These are phyloP conservation scores for Pistacia atlantica DNA, from an alignment of 345 rosid species.

Conservation along the genomic window DNA sequence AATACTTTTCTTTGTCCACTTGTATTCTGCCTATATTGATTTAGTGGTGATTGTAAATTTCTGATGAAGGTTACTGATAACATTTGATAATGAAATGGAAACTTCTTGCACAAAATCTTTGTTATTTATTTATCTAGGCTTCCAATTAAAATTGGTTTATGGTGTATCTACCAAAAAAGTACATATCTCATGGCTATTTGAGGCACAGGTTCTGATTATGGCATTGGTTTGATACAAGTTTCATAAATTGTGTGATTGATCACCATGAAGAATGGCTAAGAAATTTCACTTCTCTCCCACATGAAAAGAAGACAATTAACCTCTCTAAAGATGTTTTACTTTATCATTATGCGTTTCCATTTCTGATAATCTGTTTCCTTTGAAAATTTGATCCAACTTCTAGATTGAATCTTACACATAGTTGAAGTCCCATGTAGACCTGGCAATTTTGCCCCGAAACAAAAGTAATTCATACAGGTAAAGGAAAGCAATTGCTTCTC, in stretches of 20 bases:
- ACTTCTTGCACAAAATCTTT: conserved; percentile 6
- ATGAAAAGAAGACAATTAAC: neutral
- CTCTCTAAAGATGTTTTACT: too few species aligned
- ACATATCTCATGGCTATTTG: too few species aligned
- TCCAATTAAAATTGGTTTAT: too few species aligned
- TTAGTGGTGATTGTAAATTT: neutral
- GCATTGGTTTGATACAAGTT: neutral
- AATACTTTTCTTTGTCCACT: neutral
- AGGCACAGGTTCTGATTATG: too few species aligned
- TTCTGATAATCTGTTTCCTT: too few species aligned
- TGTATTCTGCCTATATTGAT: neutral
- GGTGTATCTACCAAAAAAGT: too few species aligned
- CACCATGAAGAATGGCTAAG: neutral
- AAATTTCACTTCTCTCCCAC: neutral
- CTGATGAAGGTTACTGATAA: neutral
- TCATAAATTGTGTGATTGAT: too few species aligned
- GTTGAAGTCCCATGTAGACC: too few species aligned
- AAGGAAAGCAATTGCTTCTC: neutral
- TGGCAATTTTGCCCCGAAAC: neutral
- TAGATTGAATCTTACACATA: too few species aligned
- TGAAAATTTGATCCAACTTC: too few species aligned
- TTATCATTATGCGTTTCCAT: too few species aligned
- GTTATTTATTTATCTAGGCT: too few species aligned
- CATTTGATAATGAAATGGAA: neutral
- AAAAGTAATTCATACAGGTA: conserved; percentile 3